Conservation (phyloP, 495 filamentous ascomycete genomes). For the Podospora pseudopauciseta region DNA sequence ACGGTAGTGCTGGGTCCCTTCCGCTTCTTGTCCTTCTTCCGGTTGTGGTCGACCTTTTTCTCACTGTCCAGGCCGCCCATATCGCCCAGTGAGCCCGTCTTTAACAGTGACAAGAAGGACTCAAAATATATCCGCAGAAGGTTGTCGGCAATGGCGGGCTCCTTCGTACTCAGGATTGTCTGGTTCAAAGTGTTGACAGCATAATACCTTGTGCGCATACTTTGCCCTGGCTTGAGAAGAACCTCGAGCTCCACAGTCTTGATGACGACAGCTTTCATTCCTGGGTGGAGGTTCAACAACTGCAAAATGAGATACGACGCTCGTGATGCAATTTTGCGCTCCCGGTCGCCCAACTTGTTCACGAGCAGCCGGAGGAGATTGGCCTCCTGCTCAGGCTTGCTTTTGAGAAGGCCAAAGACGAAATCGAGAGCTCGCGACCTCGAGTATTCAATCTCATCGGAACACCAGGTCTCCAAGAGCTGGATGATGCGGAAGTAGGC, state of each 20-base stretch:
- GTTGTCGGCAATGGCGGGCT: slow-evolving; percentile 75
- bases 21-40: slow-evolving; percentile 24
- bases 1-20: slow-evolving; percentile 16
- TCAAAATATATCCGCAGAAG: slow-evolving; percentile 87
- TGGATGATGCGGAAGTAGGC: slow-evolving; percentile 89
- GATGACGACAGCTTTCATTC: slow-evolving; percentile 88
- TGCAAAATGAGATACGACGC: slow-evolving; percentile 91
- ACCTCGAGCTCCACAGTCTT: slow-evolving; percentile 79
- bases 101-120: slow-evolving; percentile 70
- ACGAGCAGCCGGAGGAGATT: slow-evolving; percentile 87
- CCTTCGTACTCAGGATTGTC: slow-evolving; percentile 79
- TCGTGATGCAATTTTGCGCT: slow-evolving; percentile 89
- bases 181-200: slow-evolving; percentile 96
- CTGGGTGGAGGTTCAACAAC: slow-evolving; percentile 77
- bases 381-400: slow-evolving; percentile 96
- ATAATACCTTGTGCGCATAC: slow-evolving; percentile 85
- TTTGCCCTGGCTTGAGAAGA: slow-evolving; percentile 82
- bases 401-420: slow-evolving; percentile 82
- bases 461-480: slow-evolving; percentile 84
- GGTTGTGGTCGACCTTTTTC: slow-evolving; percentile 19
- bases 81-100: slow-evolving; percentile 46
- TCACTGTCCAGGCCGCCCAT: slow-evolving; percentile 22
- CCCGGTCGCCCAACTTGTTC: slow-evolving; percentile 91
- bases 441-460: slow-evolving; percentile 90
- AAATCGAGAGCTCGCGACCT: slow-evolving; percentile 80